phyloP scores from a whole-genome alignment of 805 yeast species.

The Yamadazyma endophytica region DNA sequence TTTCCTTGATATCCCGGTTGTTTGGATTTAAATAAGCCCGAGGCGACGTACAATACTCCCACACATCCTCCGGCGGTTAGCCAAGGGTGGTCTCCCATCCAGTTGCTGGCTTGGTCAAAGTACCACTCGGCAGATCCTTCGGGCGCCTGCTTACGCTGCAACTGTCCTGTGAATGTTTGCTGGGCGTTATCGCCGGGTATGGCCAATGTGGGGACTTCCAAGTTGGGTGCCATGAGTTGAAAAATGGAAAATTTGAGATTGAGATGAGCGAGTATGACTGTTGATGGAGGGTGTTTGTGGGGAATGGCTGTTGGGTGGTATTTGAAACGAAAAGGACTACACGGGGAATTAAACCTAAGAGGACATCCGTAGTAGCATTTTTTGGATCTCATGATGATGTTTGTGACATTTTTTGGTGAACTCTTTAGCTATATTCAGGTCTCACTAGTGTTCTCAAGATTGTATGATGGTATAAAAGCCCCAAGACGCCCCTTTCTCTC shows the following conservation, averaged over 20 bases:
- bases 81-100: constrained; percentile 75
- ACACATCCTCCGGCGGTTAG: constrained; percentile 67
- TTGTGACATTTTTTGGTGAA: too few species aligned
- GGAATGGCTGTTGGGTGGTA: too few species aligned
- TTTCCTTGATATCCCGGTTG: constrained; percentile 67
- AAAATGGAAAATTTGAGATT: constrained; percentile 3
- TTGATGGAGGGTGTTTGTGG: too few species aligned
- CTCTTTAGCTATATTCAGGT: too few species aligned
- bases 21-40: constrained; percentile 62
- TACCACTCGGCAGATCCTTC: constrained; percentile 55
- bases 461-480: too few species aligned
- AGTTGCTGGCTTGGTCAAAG: constrained; percentile 55
- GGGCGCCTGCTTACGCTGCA: constrained; percentile 36
- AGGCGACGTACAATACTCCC: constrained; percentile 56
- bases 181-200: constrained; percentile 47
- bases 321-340: too few species aligned
- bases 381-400: too few species aligned
- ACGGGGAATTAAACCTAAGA: too few species aligned
- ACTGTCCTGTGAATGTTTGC: constrained; percentile 32
- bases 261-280: too few species aligned
- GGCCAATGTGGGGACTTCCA: constrained; percentile 54
- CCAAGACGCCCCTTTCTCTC: too few species aligned
- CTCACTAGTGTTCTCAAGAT: too few species aligned
- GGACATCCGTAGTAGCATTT: too few species aligned
- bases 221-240: constrained; percentile 21